phyloP scores from a whole-genome alignment of 176 grass and related monocot species.

The Olyra latifolia region DNA sequence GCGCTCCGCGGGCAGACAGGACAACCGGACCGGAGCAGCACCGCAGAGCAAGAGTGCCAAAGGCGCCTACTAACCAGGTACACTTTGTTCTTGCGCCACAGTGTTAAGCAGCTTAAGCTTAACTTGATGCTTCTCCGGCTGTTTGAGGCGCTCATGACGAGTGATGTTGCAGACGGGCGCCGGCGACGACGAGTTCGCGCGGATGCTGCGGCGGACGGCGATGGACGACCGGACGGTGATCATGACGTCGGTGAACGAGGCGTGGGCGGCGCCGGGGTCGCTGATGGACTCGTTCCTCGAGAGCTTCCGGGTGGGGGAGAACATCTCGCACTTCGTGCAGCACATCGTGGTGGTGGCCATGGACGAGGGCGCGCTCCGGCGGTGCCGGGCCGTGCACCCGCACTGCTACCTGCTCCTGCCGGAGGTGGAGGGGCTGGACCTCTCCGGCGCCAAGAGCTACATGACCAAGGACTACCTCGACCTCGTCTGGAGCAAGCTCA shows the following conservation, averaged over 20 bases:
- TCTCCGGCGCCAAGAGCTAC: slow-evolving; percentile 46
- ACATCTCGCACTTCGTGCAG: slow-evolving; percentile 40
- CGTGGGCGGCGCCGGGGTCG: slow-evolving; percentile 57
- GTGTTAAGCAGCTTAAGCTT: background rate
- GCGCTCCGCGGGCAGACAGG: background rate
- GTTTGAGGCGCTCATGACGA: background rate
- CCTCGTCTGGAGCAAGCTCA: slow-evolving; percentile 63
- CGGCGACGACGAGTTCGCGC: slow-evolving; percentile 28
- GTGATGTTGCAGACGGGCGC: background rate
- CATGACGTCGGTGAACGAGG: slow-evolving; percentile 63
- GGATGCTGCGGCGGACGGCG: slow-evolving; percentile 43
- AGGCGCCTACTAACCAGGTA: slow-evolving; percentile 6
- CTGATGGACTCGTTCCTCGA: slow-evolving; percentile 72
- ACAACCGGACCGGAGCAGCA: background rate
- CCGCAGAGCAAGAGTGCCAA: background rate
- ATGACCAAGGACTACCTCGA: slow-evolving; percentile 72
- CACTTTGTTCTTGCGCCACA: background rate
- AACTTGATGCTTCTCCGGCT: too few relatives aligned
- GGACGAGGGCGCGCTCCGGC: slow-evolving; percentile 44
- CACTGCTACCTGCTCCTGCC: slow-evolving; percentile 60
- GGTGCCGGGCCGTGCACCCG: slow-evolving; percentile 52
- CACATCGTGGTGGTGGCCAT: slow-evolving; percentile 64
- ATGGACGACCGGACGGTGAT: slow-evolving; percentile 67
- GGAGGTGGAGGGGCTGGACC: slow-evolving; percentile 27
- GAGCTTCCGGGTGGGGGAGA: slow-evolving; percentile 59